Evolutionary conservation across 1,139 yeast genomes (phyloP).

Genomic region (Pichia cactophila): DNA sequence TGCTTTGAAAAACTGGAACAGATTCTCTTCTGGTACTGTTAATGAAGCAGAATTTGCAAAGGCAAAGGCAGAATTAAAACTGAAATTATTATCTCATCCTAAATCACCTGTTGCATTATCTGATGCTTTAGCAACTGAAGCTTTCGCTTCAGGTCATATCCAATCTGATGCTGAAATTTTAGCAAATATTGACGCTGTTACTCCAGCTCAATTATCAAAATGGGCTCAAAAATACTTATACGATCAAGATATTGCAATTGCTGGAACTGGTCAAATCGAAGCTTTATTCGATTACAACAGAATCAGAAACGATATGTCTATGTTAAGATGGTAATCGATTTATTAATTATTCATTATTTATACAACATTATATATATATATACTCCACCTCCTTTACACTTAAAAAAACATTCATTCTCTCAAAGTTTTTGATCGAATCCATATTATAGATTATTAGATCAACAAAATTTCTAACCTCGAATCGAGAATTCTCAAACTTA

Average conservation of each 20-base stretch:
- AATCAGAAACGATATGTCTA: slow-evolving; percentile 80
- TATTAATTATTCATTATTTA: neutral
- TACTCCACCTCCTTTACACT: no score
- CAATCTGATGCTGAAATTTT: slow-evolving; percentile 52
- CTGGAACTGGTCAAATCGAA: slow-evolving; percentile 83
- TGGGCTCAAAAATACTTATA: slow-evolving; percentile 74
- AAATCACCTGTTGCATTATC: slow-evolving; percentile 45
- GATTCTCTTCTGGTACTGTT: slow-evolving; percentile 60
- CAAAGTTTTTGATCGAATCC: no score
- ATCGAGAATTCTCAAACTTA: no score
- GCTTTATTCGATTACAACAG: slow-evolving; percentile 75
- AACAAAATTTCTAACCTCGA: no score
- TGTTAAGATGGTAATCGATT: slow-evolving; percentile 62
- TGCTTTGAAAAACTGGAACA: slow-evolving; percentile 79
- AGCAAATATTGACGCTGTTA: slow-evolving; percentile 55
- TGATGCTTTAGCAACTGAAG: slow-evolving; percentile 51
- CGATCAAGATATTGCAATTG: slow-evolving; percentile 78
- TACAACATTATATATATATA: neutral
- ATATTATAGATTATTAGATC: no score
- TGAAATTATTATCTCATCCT: slow-evolving; percentile 43
- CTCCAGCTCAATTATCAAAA: slow-evolving; percentile 50
- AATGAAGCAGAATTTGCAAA: slow-evolving; percentile 72
- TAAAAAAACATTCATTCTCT: no score
- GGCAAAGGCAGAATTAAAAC: slow-evolving; percentile 65
- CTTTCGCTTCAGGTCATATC: slow-evolving; percentile 55